phyloP scores from a whole-genome alignment of 257 asterid genomes.

The Mentha longifolia region DNA sequence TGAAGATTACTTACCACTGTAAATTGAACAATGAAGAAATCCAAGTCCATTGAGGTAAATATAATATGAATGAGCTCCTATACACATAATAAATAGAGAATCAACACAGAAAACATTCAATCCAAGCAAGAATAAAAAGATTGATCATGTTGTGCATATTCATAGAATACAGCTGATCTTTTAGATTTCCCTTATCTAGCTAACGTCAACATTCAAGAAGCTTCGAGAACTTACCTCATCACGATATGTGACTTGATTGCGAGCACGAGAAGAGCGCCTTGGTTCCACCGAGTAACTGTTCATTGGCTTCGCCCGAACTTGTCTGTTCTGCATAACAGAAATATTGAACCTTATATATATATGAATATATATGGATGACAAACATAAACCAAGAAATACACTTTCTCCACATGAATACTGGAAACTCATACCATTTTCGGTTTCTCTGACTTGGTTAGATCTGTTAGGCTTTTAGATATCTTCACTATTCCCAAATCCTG shows the following conservation, averaged over 20 bases:
- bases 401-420: constrained; percentile 22
- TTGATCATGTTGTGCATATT: not conserved
- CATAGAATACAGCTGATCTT: not conserved
- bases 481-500: constrained; percentile 83
- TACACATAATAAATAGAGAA: not conserved
- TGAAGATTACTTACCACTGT: constrained; percentile 15
- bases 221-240: constrained; percentile 66
- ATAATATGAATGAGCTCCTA: not conserved
- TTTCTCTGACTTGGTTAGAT: constrained; percentile 57
- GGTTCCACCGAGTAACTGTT: constrained; percentile 56
- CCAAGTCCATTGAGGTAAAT: not conserved
- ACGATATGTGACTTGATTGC: constrained; percentile 68
- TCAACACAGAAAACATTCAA: not conserved
- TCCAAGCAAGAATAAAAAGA: not conserved
- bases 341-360: not conserved
- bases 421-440: constrained; percentile 48
- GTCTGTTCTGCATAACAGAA: constrained; percentile 47
- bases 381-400: not conserved
- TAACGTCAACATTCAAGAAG: not conserved
- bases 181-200: not conserved
- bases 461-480: constrained; percentile 62
- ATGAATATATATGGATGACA: not conserved
- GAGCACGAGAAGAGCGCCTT: constrained; percentile 83
- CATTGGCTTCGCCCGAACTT: constrained; percentile 39
- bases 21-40: not conserved